Percentiles rank a stretch among this genome's conserved stretches.
Evolutionary conservation across 2,329 filamentous ascomycete genomes (phyloP).

Genomic region (Huntiella bhutanensis): DNA sequence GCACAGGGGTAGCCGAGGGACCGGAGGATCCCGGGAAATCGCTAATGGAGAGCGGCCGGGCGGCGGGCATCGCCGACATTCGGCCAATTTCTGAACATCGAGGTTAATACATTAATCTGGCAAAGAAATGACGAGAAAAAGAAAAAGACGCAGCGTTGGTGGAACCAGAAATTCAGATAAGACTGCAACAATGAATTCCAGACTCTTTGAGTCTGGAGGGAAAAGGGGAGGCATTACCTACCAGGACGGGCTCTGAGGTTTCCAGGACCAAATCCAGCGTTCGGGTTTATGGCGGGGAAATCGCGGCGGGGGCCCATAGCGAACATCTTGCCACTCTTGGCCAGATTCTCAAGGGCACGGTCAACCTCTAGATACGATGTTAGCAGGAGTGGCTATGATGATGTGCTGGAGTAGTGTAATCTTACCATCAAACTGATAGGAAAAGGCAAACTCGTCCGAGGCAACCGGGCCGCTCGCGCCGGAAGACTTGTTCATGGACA

Average conservation of each 20-base stretch:
- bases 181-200: too few species aligned
- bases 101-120: too few species aligned
- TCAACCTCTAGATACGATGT: conserved; percentile 55
- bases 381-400: background rate
- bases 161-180: too few species aligned
- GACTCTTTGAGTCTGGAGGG: background rate
- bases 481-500: conserved; percentile 18
- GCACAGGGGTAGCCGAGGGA: conserved; percentile 21
- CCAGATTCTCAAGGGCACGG: conserved; percentile 80
- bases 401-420: too few species aligned
- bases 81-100: conserved; percentile 43
- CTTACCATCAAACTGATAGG: conserved; percentile 78
- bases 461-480: conserved; percentile 58
- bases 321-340: conserved; percentile 93
- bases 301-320: conserved; percentile 58
- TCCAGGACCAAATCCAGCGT: conserved; percentile 20
- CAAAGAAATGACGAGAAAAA: too few species aligned
- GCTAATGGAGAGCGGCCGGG: conserved; percentile 68
- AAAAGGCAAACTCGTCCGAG: conserved; percentile 65
- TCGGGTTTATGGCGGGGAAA: conserved; percentile 42
- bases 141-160: too few species aligned
- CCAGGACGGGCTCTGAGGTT: conserved; percentile 15
- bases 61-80: conserved; percentile 26
- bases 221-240: conserved; percentile 14
- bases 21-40: conserved; percentile 59